Percentiles rank a stretch among this genome's conserved stretches.
Conservation (phyloP, 1,284 basidiomycete species). For the Ganoderma leucocontextum region DNA sequence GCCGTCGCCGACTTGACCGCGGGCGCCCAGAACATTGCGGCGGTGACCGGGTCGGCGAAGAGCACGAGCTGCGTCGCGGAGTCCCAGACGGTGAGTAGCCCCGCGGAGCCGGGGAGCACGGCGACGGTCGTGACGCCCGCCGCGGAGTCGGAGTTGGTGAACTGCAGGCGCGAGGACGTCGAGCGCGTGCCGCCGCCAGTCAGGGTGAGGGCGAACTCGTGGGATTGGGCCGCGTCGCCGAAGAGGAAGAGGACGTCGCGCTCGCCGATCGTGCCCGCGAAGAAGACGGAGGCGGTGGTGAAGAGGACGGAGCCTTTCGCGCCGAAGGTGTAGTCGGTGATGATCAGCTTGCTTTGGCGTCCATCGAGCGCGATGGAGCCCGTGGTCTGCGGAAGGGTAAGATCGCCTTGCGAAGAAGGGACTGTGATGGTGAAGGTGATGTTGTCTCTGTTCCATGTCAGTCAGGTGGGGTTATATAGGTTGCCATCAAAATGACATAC, state of each 20-base stretch:
- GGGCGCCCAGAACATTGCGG: constrained; percentile 65
- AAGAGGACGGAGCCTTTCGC: constrained; percentile 57
- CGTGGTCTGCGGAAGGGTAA: constrained; percentile 63
- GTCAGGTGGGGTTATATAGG: not conserved
- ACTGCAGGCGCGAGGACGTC: constrained; percentile 39
- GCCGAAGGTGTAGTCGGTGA: constrained; percentile 75
- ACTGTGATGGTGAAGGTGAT: constrained; percentile 65
- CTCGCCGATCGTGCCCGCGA: constrained; percentile 69
- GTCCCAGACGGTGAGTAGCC: constrained; percentile 70
- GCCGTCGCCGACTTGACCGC: constrained; percentile 43
- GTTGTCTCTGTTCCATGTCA: constrained; percentile 46
- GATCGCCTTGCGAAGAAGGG: constrained; percentile 54
- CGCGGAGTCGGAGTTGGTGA: constrained; percentile 16
- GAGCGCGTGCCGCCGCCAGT: constrained; percentile 49
- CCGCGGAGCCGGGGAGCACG: constrained; percentile 62
- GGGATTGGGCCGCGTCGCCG: constrained; percentile 64
- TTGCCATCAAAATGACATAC: constrained; percentile 48
- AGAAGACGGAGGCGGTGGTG: constrained; percentile 75
- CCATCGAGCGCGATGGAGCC: constrained; percentile 67
- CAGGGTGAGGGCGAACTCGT: constrained; percentile 62
- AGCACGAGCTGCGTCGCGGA: constrained; percentile 71
- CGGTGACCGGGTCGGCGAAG: constrained; percentile 69
- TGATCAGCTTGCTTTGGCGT: constrained; percentile 74
- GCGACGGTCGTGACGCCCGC: constrained; percentile 48
- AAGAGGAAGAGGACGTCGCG: constrained; percentile 77